phyloP scores from a whole-genome alignment of 805 yeast genomes.

The Metschnikowia cubensis region DNA sequence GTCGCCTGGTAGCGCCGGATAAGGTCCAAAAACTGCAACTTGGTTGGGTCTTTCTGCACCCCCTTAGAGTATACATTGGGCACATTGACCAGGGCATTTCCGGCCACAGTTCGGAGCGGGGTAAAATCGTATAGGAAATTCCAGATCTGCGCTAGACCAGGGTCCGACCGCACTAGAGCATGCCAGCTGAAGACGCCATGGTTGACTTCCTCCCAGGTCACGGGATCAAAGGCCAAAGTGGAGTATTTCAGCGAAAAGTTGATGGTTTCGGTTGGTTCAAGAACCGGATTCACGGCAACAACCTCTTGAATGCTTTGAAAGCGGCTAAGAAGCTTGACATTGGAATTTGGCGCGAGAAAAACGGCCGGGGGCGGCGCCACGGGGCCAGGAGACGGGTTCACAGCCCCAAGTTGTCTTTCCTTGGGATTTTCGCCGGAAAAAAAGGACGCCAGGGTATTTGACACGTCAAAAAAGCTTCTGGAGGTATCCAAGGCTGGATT shows the following conservation, averaged over 20 bases:
- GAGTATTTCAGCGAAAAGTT: slow-evolving; percentile 12
- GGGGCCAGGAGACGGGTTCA: neutral
- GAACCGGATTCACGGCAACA: slow-evolving; percentile 16
- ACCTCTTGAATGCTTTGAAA: slow-evolving; percentile 4
- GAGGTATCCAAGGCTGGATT: no score
- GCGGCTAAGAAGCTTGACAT: slow-evolving; percentile 2
- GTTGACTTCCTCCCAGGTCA: slow-evolving; percentile 11
- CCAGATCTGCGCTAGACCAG: slow-evolving; percentile 16
- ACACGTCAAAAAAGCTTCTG: no score
- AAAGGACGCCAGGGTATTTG: neutral
- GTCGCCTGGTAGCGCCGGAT: slow-evolving; percentile 10
- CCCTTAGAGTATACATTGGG: slow-evolving; percentile 4
- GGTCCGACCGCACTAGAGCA: slow-evolving; percentile 15
- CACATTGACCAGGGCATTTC: neutral
- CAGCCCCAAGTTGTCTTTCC: neutral
- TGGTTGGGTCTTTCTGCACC: slow-evolving; percentile 3
- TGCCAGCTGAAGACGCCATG: slow-evolving; percentile 19
- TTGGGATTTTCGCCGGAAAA: neutral
- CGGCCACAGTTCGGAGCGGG: neutral
- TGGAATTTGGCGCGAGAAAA: slow-evolving; percentile 10
- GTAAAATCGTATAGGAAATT: slow-evolving; percentile 11
- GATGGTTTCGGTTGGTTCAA: slow-evolving; percentile 5
- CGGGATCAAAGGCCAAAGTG: slow-evolving; percentile 10
- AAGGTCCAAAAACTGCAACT: slow-evolving; percentile 10
- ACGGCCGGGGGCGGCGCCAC: neutral